These are phyloP conservation scores for Mycocentrospora acerina DNA, from an alignment of 2,329 filamentous ascomycete genomes.

Conservation along the genomic window DNA sequence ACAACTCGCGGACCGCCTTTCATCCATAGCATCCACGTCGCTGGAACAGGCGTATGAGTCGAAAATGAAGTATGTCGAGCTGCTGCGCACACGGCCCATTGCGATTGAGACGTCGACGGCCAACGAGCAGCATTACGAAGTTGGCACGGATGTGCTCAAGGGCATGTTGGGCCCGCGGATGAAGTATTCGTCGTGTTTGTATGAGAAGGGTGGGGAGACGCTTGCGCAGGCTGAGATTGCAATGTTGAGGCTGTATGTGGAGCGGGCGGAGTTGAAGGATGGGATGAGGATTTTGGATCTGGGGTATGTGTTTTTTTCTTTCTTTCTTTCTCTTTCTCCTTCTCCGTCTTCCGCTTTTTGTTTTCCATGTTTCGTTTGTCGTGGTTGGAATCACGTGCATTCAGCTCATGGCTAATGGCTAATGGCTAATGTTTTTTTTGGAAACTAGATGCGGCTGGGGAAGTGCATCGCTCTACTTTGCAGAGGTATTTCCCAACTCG, in stretches of 20 bases:
- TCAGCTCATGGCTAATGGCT: slow-evolving; percentile 8
- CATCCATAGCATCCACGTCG: slow-evolving; percentile 56
- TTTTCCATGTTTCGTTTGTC: too few relatives aligned
- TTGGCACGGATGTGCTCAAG: slow-evolving; percentile 64
- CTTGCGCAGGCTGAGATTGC: slow-evolving; percentile 65
- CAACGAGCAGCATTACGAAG: slow-evolving; percentile 73
- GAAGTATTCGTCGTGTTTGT: slow-evolving; percentile 72
- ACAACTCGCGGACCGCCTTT: slow-evolving; percentile 64
- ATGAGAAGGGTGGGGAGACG: slow-evolving; percentile 57
- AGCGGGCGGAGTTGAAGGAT: slow-evolving; percentile 60
- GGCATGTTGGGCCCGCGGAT: slow-evolving; percentile 67
- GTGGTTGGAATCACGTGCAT: too few relatives aligned
- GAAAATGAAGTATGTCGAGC: slow-evolving; percentile 65
- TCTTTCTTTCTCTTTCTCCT: slow-evolving; percentile 1
- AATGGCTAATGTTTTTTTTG: too few relatives aligned
- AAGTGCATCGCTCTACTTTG: slow-evolving; percentile 64
- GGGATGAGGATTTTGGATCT: slow-evolving; percentile 65
- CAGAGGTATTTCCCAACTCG: slow-evolving; percentile 63
- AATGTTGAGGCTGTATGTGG: slow-evolving; percentile 65
- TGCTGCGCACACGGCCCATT: slow-evolving; percentile 62
- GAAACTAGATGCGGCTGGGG: slow-evolving; percentile 73
- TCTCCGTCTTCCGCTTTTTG: too few relatives aligned
- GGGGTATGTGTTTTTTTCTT: slow-evolving; percentile 47
- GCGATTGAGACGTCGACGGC: slow-evolving; percentile 67
- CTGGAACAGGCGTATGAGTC: slow-evolving; percentile 56